Evolutionary conservation across 2,329 filamentous ascomycete genomes (phyloP).

Genomic region (Colletotrichum lupini): DNA sequence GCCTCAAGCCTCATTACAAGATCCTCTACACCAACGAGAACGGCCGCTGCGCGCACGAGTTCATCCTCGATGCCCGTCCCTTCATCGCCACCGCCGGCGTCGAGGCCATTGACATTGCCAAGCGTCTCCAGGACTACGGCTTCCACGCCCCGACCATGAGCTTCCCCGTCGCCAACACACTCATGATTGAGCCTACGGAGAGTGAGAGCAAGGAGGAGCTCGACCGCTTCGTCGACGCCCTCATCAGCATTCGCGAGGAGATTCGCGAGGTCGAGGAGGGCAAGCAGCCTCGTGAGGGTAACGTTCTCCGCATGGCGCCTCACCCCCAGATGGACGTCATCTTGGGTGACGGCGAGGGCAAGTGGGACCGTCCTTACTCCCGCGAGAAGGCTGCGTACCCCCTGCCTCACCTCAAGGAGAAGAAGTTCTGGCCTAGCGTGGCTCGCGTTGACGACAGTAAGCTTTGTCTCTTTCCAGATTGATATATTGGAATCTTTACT

Average conservation of each 20-base stretch:
- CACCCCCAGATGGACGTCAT: conserved; percentile 88
- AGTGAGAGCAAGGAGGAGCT: conserved; percentile 92
- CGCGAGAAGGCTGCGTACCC: conserved; percentile 90
- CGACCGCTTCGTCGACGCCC: conserved; percentile 90
- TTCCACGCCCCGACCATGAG: conserved; percentile 98
- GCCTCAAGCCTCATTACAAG: conserved; percentile 85
- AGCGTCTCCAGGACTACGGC: conserved; percentile 95
- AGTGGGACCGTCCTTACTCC: conserved; percentile 87
- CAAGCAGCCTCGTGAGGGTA: conserved; percentile 77
- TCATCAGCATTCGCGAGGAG: conserved; percentile 87
- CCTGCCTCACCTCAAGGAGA: conserved; percentile 83
- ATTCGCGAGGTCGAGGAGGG: conserved; percentile 87
- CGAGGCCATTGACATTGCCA: conserved; percentile 94
- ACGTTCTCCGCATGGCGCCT: conserved; percentile 89
- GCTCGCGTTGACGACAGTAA: conserved; percentile 88
- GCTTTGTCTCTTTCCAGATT: conserved; percentile 46
- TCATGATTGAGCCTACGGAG: conserved; percentile 98
- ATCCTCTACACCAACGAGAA: conserved; percentile 95
- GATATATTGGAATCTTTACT: conserved; percentile 6
- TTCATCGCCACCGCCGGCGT: conserved; percentile 87
- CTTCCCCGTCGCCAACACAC: conserved; percentile 93
- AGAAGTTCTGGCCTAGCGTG: conserved; percentile 97
- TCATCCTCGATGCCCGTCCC: conserved; percentile 88
- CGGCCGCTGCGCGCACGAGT: conserved; percentile 94
- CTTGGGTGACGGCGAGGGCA: conserved; percentile 59